These are phyloP conservation scores for Ehretia macrophylla DNA, from an alignment of 257 asterid genomes.

Conservation along the genomic window DNA sequence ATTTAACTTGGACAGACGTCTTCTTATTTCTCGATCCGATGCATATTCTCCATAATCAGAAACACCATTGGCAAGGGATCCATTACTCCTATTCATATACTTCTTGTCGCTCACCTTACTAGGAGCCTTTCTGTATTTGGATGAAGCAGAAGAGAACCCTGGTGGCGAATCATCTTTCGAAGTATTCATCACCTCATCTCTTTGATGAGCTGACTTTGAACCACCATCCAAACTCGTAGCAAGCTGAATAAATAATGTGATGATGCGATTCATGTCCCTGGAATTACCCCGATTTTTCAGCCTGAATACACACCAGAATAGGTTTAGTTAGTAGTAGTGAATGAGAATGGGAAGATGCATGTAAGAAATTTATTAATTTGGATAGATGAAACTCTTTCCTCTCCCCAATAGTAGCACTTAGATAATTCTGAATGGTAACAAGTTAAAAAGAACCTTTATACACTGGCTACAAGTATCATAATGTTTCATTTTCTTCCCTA, in stretches of 20 bases:
- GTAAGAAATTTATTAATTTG: not conserved
- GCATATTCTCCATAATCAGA: conserved; percentile 74
- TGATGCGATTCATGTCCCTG: conserved; percentile 58
- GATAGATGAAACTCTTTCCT: too few relatives aligned
- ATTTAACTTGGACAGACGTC: conserved; percentile 75
- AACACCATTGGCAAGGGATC: conserved; percentile 46
- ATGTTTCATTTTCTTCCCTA: too few relatives aligned
- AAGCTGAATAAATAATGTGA: conserved; percentile 67
- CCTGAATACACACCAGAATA: conserved; percentile 38
- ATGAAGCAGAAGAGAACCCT: conserved; percentile 64
- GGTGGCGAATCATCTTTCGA: conserved; percentile 79
- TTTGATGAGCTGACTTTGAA: conserved; percentile 43
- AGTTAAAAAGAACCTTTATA: too few relatives aligned
- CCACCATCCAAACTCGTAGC: conserved; percentile 78
- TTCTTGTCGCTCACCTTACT: conserved; percentile 61
- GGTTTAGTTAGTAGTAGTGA: not conserved
- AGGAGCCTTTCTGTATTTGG: conserved; percentile 62
- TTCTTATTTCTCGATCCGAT: conserved; percentile 86
- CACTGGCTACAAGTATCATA: too few relatives aligned
- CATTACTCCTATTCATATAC: conserved; percentile 57
- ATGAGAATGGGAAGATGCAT: not conserved
- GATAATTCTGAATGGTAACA: too few relatives aligned
- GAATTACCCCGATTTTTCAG: conserved; percentile 57
- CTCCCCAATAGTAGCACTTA: too few relatives aligned
- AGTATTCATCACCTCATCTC: conserved; percentile 54